A percentile compares a stretch with the other conserved stretches of the same genome.
These are phyloP conservation scores for Lepidopterella palustris DNA, from an alignment of 495 filamentous ascomycete species.

Conservation along the genomic window DNA sequence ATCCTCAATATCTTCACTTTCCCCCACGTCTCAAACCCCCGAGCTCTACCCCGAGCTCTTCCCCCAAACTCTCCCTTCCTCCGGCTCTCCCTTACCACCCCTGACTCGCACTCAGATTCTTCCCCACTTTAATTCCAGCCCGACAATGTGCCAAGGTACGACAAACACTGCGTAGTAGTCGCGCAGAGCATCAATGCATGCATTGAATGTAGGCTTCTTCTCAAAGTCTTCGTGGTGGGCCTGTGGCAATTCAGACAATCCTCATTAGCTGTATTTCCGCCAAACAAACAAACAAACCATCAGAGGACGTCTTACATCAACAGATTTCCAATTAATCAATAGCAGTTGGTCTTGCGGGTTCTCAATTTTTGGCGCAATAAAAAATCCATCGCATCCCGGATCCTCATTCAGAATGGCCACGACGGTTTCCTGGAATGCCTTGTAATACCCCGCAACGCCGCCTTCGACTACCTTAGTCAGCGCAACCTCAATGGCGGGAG, in stretches of 20 bases:
- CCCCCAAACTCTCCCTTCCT: too few species aligned
- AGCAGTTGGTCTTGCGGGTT: background rate
- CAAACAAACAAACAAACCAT: background rate
- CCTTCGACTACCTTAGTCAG: background rate
- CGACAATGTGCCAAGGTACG: background rate
- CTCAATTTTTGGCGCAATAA: background rate
- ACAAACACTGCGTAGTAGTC: background rate
- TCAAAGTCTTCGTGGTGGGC: conserved; percentile 1
- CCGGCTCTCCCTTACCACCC: background rate
- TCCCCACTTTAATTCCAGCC: background rate
- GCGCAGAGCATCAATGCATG: background rate
- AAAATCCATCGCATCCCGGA: background rate
- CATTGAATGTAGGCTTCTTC: background rate
- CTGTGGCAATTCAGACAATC: background rate
- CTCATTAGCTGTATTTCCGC: background rate
- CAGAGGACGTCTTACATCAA: background rate
- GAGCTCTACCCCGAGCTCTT: too few species aligned
- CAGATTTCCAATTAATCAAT: background rate
- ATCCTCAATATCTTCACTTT: too few species aligned
- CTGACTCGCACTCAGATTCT: background rate
- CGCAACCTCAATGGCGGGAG: background rate
- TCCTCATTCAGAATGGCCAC: background rate
- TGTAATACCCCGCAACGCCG: background rate
- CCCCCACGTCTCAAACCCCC: too few species aligned
- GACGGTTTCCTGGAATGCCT: background rate